phyloP scores from a whole-genome alignment of 176 grass and related monocot species.

The Cenchrus americanus region DNA sequence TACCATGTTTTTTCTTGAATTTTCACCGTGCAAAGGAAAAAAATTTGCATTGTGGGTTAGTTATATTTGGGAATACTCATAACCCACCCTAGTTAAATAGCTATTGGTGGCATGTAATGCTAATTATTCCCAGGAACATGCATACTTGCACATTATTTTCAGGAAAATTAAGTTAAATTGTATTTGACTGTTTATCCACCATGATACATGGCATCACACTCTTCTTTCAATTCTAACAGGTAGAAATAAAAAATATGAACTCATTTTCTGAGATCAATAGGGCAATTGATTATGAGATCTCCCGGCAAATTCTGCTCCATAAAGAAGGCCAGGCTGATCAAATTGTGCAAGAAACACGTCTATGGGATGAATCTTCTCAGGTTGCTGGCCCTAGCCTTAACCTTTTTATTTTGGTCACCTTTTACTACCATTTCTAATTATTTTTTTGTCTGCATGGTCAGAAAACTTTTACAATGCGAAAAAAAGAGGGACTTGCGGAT shows the following conservation, averaged over 20 bases:
- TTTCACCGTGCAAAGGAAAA: neutral
- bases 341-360: constrained; percentile 96
- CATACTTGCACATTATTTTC: neutral
- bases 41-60: neutral
- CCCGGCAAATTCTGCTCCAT: constrained; percentile 80
- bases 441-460: constrained; percentile 44
- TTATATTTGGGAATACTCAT: neutral
- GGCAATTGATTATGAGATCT: constrained; percentile 91
- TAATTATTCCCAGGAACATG: neutral
- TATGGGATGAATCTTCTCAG: constrained; percentile 92
- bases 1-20: neutral
- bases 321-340: constrained; percentile 72
- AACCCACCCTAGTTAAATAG: neutral
- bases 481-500: constrained; percentile 95
- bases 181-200: neutral
- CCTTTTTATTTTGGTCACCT: constrained; percentile 6
- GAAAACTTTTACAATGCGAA: constrained; percentile 97
- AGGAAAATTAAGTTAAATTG: neutral
- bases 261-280: constrained; percentile 91
- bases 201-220: constrained; percentile 29
- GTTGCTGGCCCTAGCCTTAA: constrained; percentile 39
- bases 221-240: constrained; percentile 45
- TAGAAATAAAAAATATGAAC: constrained; percentile 98
- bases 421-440: constrained; percentile 41
- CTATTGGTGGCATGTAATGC: neutral